Evolutionary conservation across 768 basidiomycete species (phyloP).

Genomic region (Candolleomyces aberdarensis): DNA sequence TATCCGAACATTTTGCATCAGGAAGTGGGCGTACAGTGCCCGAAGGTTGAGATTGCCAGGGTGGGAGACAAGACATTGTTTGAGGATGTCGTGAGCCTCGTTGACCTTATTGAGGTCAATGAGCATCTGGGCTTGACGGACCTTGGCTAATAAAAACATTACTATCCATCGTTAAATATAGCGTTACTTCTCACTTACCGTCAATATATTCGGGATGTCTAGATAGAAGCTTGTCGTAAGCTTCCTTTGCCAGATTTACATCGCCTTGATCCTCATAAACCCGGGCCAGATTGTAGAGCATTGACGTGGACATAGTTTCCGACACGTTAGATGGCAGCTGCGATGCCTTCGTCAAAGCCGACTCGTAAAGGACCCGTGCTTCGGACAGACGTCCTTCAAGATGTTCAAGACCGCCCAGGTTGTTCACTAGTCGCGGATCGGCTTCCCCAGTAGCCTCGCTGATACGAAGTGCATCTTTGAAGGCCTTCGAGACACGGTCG

Average conservation of each 20-base stretch:
- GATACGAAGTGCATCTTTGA: conserved; percentile 70
- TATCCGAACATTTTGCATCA: conserved; percentile 55
- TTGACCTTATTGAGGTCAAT: conserved; percentile 65
- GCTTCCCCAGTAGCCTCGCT: conserved; percentile 46
- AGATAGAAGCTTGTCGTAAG: conserved; percentile 83
- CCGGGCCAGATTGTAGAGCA: conserved; percentile 89
- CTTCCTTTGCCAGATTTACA: conserved; percentile 69
- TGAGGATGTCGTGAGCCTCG: conserved; percentile 85
- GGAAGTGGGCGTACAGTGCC: conserved; percentile 91
- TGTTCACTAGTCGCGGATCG: conserved; percentile 75
- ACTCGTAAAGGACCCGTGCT: conserved; percentile 68
- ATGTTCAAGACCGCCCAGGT: conserved; percentile 74
- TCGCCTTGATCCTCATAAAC: conserved; percentile 87
- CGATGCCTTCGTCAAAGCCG: conserved; percentile 60
- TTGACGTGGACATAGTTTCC: conserved; percentile 75
- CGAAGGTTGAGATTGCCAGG: conserved; percentile 81
- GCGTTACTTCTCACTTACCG: conserved; percentile 50
- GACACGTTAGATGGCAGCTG: conserved; percentile 42
- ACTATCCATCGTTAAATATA: neutral
- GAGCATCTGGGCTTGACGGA: conserved; percentile 84
- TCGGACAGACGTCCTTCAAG: conserved; percentile 57
- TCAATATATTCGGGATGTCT: conserved; percentile 96
- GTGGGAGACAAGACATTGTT: conserved; percentile 82
- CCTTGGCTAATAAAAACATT: conserved; percentile 65
- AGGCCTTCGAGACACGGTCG: conserved; percentile 69